A percentile compares a stretch with the other conserved stretches of the same genome.
Conservation (phyloP, 208 protist species). For the Acanthamoeba castellanii region DNA sequence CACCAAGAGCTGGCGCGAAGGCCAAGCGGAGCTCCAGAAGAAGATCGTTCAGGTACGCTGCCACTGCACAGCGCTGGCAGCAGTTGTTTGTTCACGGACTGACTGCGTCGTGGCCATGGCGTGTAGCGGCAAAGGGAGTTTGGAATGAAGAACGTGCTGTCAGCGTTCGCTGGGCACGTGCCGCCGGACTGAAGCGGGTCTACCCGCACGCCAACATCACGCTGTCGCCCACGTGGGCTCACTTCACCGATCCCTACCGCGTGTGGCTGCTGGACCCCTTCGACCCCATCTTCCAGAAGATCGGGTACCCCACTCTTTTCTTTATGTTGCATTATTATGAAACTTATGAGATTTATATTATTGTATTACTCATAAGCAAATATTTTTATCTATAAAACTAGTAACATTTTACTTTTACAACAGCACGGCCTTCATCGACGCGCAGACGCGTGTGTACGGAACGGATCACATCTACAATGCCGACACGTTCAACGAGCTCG, state of each 20-base stretch:
- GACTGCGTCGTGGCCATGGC: background rate
- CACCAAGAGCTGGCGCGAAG: constrained; percentile 63
- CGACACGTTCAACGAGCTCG: constrained; percentile 88
- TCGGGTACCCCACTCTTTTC: constrained; percentile 17
- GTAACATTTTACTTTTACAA: background rate
- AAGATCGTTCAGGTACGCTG: constrained; percentile 72
- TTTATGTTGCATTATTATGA: background rate
- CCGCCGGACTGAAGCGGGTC: constrained; percentile 71
- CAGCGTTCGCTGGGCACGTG: constrained; percentile 85
- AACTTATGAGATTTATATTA: background rate
- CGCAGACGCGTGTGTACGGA: constrained; percentile 37
- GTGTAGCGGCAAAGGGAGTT: constrained; percentile 64
- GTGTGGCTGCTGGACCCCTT: constrained; percentile 69
- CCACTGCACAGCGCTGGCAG: background rate
- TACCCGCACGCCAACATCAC: constrained; percentile 78
- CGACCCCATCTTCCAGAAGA: constrained; percentile 73
- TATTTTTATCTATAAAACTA: background rate
- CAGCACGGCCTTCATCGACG: constrained; percentile 4
- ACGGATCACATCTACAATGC: constrained; percentile 84
- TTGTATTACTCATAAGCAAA: background rate
- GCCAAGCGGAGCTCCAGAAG: constrained; percentile 75
- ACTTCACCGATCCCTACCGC: background rate
- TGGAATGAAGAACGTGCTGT: constrained; percentile 83
- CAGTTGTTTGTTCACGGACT: background rate
- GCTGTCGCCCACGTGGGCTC: constrained; percentile 40